Conservation (phyloP, 495 filamentous ascomycete species). For the Trypethelium eluteriae region DNA sequence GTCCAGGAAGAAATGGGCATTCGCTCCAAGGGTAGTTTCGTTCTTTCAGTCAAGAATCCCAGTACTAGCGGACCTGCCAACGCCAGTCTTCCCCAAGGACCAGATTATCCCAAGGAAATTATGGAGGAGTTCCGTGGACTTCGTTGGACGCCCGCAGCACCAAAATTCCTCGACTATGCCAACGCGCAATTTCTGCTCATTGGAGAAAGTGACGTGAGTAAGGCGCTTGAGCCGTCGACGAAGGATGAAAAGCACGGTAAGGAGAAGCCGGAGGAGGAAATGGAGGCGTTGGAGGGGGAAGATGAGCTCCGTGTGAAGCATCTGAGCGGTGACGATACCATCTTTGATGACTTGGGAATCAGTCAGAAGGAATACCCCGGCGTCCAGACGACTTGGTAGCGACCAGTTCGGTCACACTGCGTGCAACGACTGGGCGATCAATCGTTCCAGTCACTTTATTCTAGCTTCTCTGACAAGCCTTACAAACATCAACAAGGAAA, state of each 20-base stretch:
- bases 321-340: slow-evolving; percentile 42
- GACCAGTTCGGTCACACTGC: background rate
- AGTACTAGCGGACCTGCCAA: slow-evolving; percentile 55
- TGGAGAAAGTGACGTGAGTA: slow-evolving; percentile 58
- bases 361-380: slow-evolving; percentile 35
- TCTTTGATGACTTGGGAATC: slow-evolving; percentile 36
- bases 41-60: slow-evolving; percentile 76
- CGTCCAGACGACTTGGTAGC: slow-evolving; percentile 35
- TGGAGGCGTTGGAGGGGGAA: slow-evolving; percentile 54
- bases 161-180: slow-evolving; percentile 68
- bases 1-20: slow-evolving; percentile 74
- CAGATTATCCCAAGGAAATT: slow-evolving; percentile 70
- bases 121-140: slow-evolving; percentile 64
- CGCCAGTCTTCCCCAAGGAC: slow-evolving; percentile 54
- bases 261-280: slow-evolving; percentile 50
- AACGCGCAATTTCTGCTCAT: slow-evolving; percentile 79
- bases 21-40: slow-evolving; percentile 62
- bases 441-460: too few species aligned
- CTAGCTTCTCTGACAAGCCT: too few species aligned
- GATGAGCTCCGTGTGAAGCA: slow-evolving; percentile 53
- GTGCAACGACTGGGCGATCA: background rate
- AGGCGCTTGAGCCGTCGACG: slow-evolving; percentile 49
- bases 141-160: slow-evolving; percentile 65
- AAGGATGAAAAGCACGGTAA: slow-evolving; percentile 51
- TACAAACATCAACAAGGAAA: too few species aligned